Conservation (phyloP, 805 yeast species). For the Myxozyma vanderwaltii region DNA sequence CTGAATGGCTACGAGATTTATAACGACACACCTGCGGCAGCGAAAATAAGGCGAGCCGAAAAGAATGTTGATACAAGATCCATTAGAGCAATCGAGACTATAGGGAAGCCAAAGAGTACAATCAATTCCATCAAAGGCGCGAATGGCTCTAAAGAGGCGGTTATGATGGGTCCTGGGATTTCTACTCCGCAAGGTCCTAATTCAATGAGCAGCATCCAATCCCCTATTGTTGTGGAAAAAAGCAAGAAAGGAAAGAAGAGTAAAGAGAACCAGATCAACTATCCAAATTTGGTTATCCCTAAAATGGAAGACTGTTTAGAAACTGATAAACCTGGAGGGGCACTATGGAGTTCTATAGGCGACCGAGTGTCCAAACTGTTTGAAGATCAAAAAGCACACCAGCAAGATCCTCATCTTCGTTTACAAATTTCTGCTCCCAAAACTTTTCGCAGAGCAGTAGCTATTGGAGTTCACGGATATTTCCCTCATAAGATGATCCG, state of each 20-base stretch:
- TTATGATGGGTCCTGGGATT: constrained; percentile 20
- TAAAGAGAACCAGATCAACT: constrained; percentile 18
- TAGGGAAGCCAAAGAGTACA: constrained; percentile 17
- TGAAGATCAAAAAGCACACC: neutral
- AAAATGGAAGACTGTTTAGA: constrained; percentile 25
- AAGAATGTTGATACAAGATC: constrained; percentile 16
- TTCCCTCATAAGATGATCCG: constrained; percentile 86
- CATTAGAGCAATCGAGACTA: constrained; percentile 26
- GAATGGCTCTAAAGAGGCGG: constrained; percentile 24
- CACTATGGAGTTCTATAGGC: constrained; percentile 21
- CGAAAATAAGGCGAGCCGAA: neutral
- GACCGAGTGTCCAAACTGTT: constrained; percentile 12
- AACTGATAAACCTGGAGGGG: neutral
- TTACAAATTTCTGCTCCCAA: constrained; percentile 20
- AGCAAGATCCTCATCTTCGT: constrained; percentile 4
- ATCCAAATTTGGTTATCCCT: constrained; percentile 30
- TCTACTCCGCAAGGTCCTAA: constrained; percentile 6
- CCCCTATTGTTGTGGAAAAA: constrained; percentile 1
- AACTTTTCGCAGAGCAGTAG: constrained; percentile 54
- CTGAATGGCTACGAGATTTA: constrained; percentile 12
- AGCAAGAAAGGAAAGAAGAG: constrained; percentile 22
- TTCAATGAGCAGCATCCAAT: neutral
- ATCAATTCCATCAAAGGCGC: constrained; percentile 15
- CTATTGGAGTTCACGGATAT: constrained; percentile 95
- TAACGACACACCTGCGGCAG: constrained; percentile 5